phyloP scores from a whole-genome alignment of 192 early-diverging fungal genomes.

The Backusella westeae region DNA sequence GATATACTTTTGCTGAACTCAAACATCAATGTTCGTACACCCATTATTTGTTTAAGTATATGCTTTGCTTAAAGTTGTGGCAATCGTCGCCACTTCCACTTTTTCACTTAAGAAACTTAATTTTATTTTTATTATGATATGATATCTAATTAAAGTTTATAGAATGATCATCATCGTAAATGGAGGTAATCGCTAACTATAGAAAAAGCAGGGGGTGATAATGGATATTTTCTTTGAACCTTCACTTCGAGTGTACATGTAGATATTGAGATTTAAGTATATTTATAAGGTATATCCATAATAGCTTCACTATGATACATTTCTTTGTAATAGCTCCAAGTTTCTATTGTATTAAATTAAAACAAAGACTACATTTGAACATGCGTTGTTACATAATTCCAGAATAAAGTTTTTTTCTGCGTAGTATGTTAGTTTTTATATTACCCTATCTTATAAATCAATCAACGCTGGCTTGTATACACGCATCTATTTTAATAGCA shows the following conservation, averaged over 20 bases:
- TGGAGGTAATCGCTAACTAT: not conserved
- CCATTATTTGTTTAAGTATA: not conserved
- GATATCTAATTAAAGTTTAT: not conserved
- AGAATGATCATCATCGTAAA: not conserved
- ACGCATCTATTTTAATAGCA: not conserved
- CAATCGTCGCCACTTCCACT: not conserved
- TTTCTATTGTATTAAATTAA: not conserved
- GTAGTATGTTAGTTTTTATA: not conserved
- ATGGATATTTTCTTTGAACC: not conserved
- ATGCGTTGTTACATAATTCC: not conserved
- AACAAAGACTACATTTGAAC: not conserved
- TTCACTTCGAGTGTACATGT: not conserved
- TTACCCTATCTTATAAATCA: not conserved
- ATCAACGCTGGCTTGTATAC: not conserved
- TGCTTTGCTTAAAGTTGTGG: not conserved
- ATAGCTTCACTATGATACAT: not conserved
- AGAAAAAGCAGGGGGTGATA: not conserved
- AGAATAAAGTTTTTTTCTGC: not conserved
- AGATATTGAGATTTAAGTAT: not conserved
- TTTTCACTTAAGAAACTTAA: not conserved
- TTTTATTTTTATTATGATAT: not conserved
- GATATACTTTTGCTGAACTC: not conserved
- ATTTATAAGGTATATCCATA: not conserved
- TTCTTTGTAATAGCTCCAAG: not conserved
- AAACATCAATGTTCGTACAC: not conserved